phyloP scores from a whole-genome alignment of 768 basidiomycete species.

The Cystobasidium ongulense region DNA sequence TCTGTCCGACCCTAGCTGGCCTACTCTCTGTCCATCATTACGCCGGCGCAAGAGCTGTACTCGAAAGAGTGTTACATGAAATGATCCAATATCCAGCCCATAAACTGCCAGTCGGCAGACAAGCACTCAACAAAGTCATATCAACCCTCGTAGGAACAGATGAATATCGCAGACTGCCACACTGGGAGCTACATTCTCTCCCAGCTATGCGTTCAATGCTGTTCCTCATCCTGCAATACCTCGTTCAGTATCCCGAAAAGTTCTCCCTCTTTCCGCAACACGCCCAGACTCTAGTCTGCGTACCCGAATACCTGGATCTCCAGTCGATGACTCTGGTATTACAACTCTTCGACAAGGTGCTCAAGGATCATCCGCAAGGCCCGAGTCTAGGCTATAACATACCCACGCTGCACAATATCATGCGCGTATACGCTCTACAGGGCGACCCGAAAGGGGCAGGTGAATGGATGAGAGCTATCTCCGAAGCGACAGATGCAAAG shows the following conservation, averaged over 20 bases:
- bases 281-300: background rate
- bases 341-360: background rate
- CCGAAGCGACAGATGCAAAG: background rate
- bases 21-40: conserved; percentile 11
- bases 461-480: conserved; percentile 1
- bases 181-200: background rate
- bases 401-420: conserved; percentile 10
- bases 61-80: background rate
- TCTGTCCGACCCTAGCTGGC: conserved; percentile 4
- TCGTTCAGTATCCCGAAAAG: background rate
- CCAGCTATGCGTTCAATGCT: background rate
- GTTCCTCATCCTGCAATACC: background rate
- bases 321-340: background rate
- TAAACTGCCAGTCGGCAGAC: background rate
- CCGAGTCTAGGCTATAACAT: background rate
- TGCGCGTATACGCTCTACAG: background rate
- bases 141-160: background rate
- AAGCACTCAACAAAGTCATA: background rate
- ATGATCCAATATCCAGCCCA: background rate
- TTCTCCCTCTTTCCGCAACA: background rate
- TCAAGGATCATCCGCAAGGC: background rate
- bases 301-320: background rate
- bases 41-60: conserved; percentile 20
- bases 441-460: background rate
- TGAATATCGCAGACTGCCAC: background rate